phyloP scores from a whole-genome alignment of 306 rosid genomes.

The Neltuma alba region DNA sequence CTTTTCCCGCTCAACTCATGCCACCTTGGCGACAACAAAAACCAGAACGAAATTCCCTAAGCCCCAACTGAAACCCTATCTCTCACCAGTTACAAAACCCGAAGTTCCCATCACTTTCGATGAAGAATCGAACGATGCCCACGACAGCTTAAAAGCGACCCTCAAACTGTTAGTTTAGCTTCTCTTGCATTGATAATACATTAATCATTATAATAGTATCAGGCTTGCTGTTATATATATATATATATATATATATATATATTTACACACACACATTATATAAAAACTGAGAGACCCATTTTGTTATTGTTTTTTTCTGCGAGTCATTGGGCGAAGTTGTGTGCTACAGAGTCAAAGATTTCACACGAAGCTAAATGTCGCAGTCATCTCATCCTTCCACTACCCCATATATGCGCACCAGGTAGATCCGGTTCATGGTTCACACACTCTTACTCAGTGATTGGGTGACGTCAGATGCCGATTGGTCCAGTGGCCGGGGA shows the following conservation, averaged over 20 bases:
- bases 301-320: slow-evolving; percentile 36
- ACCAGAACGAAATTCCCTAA: slow-evolving; percentile 27
- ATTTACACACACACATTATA: too few species aligned
- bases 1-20: slow-evolving; percentile 51
- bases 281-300: neutral
- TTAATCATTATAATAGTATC: slow-evolving; percentile 34
- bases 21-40: slow-evolving; percentile 14
- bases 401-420: slow-evolving; percentile 69
- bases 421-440: slow-evolving; percentile 35
- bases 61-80: slow-evolving; percentile 12
- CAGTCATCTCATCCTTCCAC: slow-evolving; percentile 63
- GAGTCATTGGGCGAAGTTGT: slow-evolving; percentile 28
- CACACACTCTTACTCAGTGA: slow-evolving; percentile 1
- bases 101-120: slow-evolving; percentile 44
- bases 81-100: slow-evolving; percentile 29
- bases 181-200: neutral
- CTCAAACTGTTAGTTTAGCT: slow-evolving; percentile 24
- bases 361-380: slow-evolving; percentile 41
- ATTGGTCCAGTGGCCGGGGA: neutral
- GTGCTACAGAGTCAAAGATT: slow-evolving; percentile 54
- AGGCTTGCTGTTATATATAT: slow-evolving; percentile 21
- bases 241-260: too few species aligned
- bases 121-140: slow-evolving; percentile 47
- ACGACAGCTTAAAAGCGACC: slow-evolving; percentile 60
- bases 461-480: slow-evolving; percentile 33